phyloP scores from a whole-genome alignment of 2,329 filamentous ascomycete species.

The Phaeophleospora eucalypticola region DNA sequence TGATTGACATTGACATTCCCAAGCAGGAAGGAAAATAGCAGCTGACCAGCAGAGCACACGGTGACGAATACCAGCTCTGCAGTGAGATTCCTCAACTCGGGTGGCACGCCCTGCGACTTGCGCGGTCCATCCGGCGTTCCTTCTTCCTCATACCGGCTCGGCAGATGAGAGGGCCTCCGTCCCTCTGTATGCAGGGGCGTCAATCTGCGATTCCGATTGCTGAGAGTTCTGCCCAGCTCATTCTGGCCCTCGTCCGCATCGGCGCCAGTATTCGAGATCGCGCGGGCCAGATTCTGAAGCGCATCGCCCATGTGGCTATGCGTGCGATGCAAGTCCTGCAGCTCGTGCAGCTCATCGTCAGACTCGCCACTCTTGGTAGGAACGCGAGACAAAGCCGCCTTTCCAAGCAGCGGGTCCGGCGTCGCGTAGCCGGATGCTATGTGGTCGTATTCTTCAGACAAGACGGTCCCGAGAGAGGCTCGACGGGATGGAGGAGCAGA shows the following conservation, averaged over 20 bases:
- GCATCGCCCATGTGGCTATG: slow-evolving; percentile 17
- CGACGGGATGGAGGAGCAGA: slow-evolving; percentile 8
- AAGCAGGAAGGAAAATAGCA: slow-evolving; percentile 42
- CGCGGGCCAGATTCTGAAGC: slow-evolving; percentile 17
- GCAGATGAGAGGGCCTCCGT: slow-evolving; percentile 10
- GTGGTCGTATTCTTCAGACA: slow-evolving; percentile 11
- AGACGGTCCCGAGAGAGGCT: slow-evolving; percentile 5
- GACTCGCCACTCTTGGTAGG: slow-evolving; percentile 11
- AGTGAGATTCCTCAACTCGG: slow-evolving; percentile 39
- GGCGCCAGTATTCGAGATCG: slow-evolving; percentile 12
- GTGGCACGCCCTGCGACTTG: slow-evolving; percentile 28
- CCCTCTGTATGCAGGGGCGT: slow-evolving; percentile 11
- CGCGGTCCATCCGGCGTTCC: slow-evolving; percentile 5
- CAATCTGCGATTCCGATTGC: slow-evolving; percentile 10
- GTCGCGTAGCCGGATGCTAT: slow-evolving; percentile 13
- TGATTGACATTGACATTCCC: slow-evolving; percentile 42
- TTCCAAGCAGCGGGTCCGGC: slow-evolving; percentile 13
- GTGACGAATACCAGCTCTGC: slow-evolving; percentile 40
- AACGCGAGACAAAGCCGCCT: slow-evolving; percentile 8
- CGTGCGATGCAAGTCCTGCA: slow-evolving; percentile 3
- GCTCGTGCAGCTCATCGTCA: slow-evolving; percentile 12
- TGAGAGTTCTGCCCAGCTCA: slow-evolving; percentile 10
- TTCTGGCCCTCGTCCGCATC: slow-evolving; percentile 3
- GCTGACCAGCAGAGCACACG: slow-evolving; percentile 41
- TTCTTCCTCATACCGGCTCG: slow-evolving; percentile 11